Base-by-base conservation (phyloP, 768 basidiomycete species). In the Pulveroboletus sp. region DNA sequence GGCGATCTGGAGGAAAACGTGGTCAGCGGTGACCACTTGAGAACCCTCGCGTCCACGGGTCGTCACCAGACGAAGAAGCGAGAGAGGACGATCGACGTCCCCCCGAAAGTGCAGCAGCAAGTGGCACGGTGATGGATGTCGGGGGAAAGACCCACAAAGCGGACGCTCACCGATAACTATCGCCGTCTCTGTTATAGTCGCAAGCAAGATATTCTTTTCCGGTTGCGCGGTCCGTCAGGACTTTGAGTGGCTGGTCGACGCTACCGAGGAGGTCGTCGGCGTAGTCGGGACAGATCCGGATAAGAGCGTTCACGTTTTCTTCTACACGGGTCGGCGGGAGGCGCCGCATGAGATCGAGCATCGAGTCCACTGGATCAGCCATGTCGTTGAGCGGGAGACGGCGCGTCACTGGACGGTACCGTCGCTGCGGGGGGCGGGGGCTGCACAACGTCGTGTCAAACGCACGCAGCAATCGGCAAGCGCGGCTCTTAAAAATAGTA, bases 341-440 rank as follows among this genome's bases (percentile, higher is more conserved):
- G 14, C 96, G 86, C 47, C 96, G 82, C 80, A 94, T 88, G 42
- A 97, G 81, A 73, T 98, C 95, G 36, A 98, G 84, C 84, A 95
- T 93, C 48, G 90, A 87, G 62, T 93, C 90, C 41, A 93, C 80
- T 51, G 86, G 75, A 69, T 93, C 90, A 42, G 76, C 74, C 86
- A 86, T 87, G 57, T 44, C 69, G 28, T 8, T 14, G 42, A 11
- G 26, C 26, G 26, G 39, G 21, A 21, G 30, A 47, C n/a, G 8
- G 11, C 50, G 39, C 45, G 61, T 44, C 8, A 24, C 30, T 30
- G 32, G 8, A 27, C 27, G 21, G 24, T 33, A 18, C 27, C 17
- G 53, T 43, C 26, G 35, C 32, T 32, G 33, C 5, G 6, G 36
- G 41, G 32, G 36, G 33, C 5, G 6, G 36, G 41, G 32, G 36